Percentiles rank a stretch among this genome's conserved stretches.
phyloP scores from a whole-genome alignment of 2,329 filamentous ascomycete species.

The Paraphaeosphaeria sporulosa region DNA sequence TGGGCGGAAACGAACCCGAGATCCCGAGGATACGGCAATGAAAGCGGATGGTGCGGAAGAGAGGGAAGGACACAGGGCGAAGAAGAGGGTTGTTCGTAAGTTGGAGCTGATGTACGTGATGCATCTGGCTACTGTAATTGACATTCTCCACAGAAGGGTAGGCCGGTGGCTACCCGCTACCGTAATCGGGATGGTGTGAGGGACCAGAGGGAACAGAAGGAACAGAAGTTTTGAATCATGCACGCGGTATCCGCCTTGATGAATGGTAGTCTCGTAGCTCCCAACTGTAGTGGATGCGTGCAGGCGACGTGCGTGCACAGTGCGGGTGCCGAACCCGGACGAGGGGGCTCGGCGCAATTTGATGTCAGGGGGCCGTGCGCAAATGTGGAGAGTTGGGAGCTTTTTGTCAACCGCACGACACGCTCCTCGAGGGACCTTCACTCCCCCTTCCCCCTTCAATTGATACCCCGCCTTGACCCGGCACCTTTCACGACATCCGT shows the following conservation, averaged over 20 bases:
- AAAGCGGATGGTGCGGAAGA: neutral
- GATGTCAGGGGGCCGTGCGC: neutral
- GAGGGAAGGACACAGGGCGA: neutral
- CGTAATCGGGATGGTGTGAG: neutral
- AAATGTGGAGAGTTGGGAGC: neutral
- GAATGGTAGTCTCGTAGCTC: too few species aligned
- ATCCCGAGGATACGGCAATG: neutral
- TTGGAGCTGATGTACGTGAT: neutral
- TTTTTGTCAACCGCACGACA: neutral
- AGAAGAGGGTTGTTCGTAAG: neutral
- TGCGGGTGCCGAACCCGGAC: neutral
- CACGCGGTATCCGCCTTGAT: too few species aligned
- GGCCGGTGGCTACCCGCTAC: too few species aligned
- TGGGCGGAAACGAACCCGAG: neutral
- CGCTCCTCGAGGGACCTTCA: neutral
- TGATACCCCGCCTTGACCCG: constrained; percentile 11
- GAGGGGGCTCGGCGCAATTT: neutral
- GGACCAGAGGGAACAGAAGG: neutral
- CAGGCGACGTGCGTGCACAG: neutral
- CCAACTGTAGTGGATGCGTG: too few species aligned
- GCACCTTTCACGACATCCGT: neutral
- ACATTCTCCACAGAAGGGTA: neutral
- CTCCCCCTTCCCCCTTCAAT: constrained; percentile 8
- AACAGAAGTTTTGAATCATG: neutral
- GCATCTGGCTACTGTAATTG: neutral